Conservation (phyloP, 2,329 filamentous ascomycete genomes). For the Purpureocillium takamizusanense region DNA sequence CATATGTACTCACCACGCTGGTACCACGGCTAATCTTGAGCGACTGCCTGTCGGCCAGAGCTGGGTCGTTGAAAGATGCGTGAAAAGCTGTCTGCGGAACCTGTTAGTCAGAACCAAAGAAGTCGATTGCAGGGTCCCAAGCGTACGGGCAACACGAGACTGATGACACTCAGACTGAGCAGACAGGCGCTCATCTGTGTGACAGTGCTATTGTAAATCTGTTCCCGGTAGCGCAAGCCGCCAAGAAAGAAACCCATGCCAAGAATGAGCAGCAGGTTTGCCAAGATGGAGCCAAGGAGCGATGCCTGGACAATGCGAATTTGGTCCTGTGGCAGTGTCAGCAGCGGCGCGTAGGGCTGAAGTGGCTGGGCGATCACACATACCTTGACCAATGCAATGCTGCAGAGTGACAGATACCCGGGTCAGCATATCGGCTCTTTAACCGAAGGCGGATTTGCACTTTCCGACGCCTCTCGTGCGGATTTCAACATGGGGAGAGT, state of each 20-base stretch:
- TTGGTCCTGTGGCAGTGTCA: constrained; percentile 44
- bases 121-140: too few species aligned
- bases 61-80: constrained; percentile 63
- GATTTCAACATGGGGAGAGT: too few species aligned
- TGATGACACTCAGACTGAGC: constrained; percentile 83
- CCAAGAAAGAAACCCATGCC: constrained; percentile 88
- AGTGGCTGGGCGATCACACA: constrained; percentile 12
- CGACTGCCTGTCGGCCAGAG: constrained; percentile 58
- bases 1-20: constrained; percentile 56
- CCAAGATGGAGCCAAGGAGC: constrained; percentile 78
- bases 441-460: too few species aligned
- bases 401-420: constrained; percentile 22
- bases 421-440: not conserved
- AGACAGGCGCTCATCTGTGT: constrained; percentile 95
- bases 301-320: constrained; percentile 90
- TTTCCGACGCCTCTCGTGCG: too few species aligned
- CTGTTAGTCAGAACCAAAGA: not conserved
- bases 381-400: constrained; percentile 65
- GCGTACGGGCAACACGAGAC: constrained; percentile 66
- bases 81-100: constrained; percentile 72
- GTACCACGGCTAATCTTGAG: constrained; percentile 83
- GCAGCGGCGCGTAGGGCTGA: not conserved
- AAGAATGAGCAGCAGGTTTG: constrained; percentile 79
- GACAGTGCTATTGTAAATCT: constrained; percentile 92
- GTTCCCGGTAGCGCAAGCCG: constrained; percentile 78